Conservation (phyloP, 768 basidiomycete genomes). For the Hydnomerulius pinastri region DNA sequence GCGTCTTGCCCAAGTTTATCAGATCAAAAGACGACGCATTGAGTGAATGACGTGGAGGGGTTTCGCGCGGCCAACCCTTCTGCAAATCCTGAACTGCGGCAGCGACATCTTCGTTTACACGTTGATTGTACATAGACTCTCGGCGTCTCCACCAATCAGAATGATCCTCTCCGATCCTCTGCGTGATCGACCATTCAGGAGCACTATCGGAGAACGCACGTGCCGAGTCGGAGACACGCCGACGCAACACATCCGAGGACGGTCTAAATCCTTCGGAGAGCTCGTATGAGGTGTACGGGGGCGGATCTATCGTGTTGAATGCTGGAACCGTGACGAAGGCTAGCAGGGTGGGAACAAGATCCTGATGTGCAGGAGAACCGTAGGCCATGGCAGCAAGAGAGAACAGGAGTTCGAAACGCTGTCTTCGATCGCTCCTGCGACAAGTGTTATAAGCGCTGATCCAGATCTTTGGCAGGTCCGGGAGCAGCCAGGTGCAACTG, state of each 20-base stretch:
- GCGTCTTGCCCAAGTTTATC: not conserved
- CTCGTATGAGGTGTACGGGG: constrained; percentile 2
- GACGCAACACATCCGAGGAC: not conserved
- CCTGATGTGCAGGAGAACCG: constrained; percentile 9
- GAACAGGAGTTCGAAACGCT: constrained; percentile 26
- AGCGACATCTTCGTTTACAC: not conserved
- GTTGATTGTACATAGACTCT: not conserved
- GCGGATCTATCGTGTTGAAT: constrained; percentile 9
- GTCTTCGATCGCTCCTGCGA: constrained; percentile 2
- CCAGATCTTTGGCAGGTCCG: constrained; percentile 22
- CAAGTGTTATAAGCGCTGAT: constrained; percentile 28
- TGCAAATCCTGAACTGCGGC: not conserved
- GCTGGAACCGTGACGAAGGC: constrained; percentile 25
- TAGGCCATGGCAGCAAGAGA: constrained; percentile 33
- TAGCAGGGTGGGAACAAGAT: constrained; percentile 29
- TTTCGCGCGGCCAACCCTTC: constrained; percentile 16
- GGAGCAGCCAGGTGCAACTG: constrained; percentile 22
- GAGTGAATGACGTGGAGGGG: not conserved
- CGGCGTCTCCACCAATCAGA: not conserved
- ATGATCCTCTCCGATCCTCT: not conserved
- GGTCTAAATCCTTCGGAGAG: constrained; percentile 12
- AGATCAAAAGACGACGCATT: constrained; percentile 4
- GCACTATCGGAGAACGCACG: not conserved
- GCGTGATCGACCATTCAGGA: constrained; percentile 6
- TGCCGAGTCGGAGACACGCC: not conserved